phyloP scores from a whole-genome alignment of 139 green algal species.

The Klebsormidium nitens region DNA sequence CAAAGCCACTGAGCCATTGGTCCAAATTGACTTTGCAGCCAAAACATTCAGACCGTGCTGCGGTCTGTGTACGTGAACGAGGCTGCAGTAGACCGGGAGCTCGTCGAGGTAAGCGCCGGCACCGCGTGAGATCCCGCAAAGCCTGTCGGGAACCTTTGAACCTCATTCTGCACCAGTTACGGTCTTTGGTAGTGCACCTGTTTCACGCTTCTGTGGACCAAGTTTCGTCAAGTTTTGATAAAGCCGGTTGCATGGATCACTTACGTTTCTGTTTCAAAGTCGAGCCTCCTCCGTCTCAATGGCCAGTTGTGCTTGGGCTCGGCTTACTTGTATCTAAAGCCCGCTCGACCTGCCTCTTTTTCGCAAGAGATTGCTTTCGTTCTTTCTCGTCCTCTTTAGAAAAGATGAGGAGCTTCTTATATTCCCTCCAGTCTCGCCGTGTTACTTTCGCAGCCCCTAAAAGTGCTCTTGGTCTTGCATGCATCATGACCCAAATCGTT shows the following conservation, averaged over 20 bases:
- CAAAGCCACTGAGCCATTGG: slow-evolving; percentile 5
- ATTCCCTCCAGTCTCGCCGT: background rate
- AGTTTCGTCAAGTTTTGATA: background rate
- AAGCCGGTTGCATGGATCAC: background rate
- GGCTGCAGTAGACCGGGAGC: slow-evolving; percentile 72
- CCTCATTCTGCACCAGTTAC: background rate
- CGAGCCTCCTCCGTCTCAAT: background rate
- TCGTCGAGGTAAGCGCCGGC: slow-evolving; percentile 57
- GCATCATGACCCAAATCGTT: background rate
- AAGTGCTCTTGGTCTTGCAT: no score
- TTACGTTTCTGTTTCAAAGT: background rate
- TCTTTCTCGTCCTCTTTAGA: no score
- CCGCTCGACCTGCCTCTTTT: no score
- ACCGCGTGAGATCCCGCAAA: no score
- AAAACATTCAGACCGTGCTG: slow-evolving; percentile 60
- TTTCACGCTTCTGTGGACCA: background rate
- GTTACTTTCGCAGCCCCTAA: background rate
- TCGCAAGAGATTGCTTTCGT: no score
- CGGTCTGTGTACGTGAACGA: slow-evolving; percentile 64
- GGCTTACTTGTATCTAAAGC: no score
- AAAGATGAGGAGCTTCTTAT: no score
- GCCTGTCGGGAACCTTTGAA: no score
- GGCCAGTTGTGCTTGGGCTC: no score
- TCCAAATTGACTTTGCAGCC: slow-evolving; percentile 14
- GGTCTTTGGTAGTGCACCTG: background rate